Evolutionary conservation across 2,329 filamentous ascomycete species (phyloP), one percentile per base, ranked within the genome.

Genomic region (Teratosphaeria destructans): DNA sequence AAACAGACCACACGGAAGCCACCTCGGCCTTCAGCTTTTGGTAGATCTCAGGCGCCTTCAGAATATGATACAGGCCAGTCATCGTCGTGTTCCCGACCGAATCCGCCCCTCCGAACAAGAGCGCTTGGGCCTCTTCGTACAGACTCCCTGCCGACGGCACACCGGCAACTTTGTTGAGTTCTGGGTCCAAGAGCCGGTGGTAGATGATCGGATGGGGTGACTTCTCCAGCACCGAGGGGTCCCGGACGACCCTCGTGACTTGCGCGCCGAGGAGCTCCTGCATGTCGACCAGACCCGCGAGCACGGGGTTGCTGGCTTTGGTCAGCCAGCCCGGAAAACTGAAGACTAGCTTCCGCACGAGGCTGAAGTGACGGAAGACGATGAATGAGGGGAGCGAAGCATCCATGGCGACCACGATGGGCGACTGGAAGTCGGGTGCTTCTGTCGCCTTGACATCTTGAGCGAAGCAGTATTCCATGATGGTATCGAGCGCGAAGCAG

Each of bases 91-190:
- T 75, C 0, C 72, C 77, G 5, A 74, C 72, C 0, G 78, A 79
- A 59, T 80, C 77, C 12, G 71, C 71, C 14, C 78, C 79, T 7
- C 72, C 78, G 62, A 79, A 79, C 62, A 80, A 70, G 56, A 81
- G 68, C 0, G 75, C 73, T 63, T 76, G 73, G 1, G 73, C 73
- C 68, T 80, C 78, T 19, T 79, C 75, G 53, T 74, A 76, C 3
- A 80, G 64, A 53, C 70, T 73, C 1, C 62, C 68, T 5, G 68
- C 57, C 3, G 65, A 68, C 5, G 74, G 72, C 0, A 73, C 65
- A 0, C 61, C 69, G 29, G 71, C 68, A 57, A 66, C 67, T n/a
- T 68, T 67, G 60, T 73, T 70, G 1, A 67, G 65, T 34, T 71
- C 66, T 1, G 68, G 64, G 53, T 74, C 70, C 62, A 74, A 64